Conservation (phyloP, 352 stramenopile species). For the Pythium grandisporangium region DNA sequence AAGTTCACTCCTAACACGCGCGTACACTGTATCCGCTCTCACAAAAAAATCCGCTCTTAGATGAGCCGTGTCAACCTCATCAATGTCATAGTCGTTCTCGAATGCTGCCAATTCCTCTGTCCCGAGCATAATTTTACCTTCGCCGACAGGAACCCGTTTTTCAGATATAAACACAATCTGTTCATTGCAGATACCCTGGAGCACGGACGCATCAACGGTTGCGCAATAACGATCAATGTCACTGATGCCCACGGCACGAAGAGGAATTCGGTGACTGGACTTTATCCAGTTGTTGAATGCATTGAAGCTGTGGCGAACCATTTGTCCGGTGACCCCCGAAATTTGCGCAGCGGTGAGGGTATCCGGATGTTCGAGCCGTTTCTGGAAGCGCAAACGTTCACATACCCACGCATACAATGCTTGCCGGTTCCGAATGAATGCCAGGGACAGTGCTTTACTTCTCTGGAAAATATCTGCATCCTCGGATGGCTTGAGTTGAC, state of each 20-base stretch:
- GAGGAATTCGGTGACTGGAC: conserved; percentile 32
- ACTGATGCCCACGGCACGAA: conserved; percentile 12
- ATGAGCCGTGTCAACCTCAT: no score
- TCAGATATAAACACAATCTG: conserved; percentile 35
- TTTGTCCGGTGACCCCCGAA: conserved; percentile 23
- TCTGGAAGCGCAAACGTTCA: conserved; percentile 43
- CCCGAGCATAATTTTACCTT: conserved; percentile 20
- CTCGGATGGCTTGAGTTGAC: conserved; percentile 15
- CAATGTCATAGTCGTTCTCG: no score
- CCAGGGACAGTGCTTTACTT: no score
- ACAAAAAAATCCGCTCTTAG: no score
- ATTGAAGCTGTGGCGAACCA: conserved; percentile 39
- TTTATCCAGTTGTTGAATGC: conserved; percentile 49
- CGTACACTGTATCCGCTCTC: no score
- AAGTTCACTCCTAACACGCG: no score
- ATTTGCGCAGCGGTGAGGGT: conserved; percentile 22
- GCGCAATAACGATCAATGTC: conserved; percentile 19
- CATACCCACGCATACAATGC: conserved; percentile 48
- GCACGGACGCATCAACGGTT: conserved; percentile 21
- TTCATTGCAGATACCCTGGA: conserved; percentile 43
- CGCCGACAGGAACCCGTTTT: conserved; percentile 12
- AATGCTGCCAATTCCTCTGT: no score
- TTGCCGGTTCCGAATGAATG: conserved; percentile 26
- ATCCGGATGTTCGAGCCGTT: conserved; percentile 44
- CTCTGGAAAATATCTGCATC: no score